These are phyloP conservation scores for Debaryomyces tyrocola DNA, from an alignment of 805 yeast genomes.

Conservation along the genomic window DNA sequence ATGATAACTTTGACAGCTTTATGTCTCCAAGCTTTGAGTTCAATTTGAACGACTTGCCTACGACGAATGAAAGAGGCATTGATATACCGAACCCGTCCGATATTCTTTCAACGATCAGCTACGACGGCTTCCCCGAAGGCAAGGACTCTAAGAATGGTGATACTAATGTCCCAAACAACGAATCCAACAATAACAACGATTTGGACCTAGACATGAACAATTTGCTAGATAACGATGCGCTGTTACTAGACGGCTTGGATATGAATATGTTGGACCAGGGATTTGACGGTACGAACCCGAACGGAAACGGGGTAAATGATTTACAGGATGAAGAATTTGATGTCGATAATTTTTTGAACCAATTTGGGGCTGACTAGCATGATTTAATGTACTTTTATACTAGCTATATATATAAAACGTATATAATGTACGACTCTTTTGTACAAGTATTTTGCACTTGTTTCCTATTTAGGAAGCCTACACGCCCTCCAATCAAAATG, in stretches of 20 bases:
- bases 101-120: slow-evolving; percentile 28
- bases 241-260: slow-evolving; percentile 42
- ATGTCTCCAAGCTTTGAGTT: slow-evolving; percentile 29
- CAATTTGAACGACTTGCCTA: slow-evolving; percentile 21
- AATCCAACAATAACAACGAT: slow-evolving; percentile 6
- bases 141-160: slow-evolving; percentile 4
- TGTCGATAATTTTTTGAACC: slow-evolving; percentile 45
- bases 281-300: slow-evolving; percentile 19
- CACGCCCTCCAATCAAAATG: slow-evolving; percentile 32
- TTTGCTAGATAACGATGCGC: slow-evolving; percentile 38
- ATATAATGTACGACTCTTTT: background rate
- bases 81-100: slow-evolving; percentile 34
- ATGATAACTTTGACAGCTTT: slow-evolving; percentile 13
- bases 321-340: slow-evolving; percentile 40
- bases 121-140: slow-evolving; percentile 6
- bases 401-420: background rate
- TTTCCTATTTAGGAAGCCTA: slow-evolving; percentile 30
- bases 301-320: slow-evolving; percentile 16
- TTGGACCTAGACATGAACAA: slow-evolving; percentile 35
- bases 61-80: slow-evolving; percentile 11
- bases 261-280: slow-evolving; percentile 40
- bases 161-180: slow-evolving; percentile 2
- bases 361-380: slow-evolving; percentile 36
- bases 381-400: slow-evolving; percentile 2
- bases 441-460: background rate